A percentile compares a stretch with the other conserved stretches of the same genome.
These are phyloP conservation scores for Russula compacta DNA, from an alignment of 768 basidiomycete genomes.

Conservation along the genomic window DNA sequence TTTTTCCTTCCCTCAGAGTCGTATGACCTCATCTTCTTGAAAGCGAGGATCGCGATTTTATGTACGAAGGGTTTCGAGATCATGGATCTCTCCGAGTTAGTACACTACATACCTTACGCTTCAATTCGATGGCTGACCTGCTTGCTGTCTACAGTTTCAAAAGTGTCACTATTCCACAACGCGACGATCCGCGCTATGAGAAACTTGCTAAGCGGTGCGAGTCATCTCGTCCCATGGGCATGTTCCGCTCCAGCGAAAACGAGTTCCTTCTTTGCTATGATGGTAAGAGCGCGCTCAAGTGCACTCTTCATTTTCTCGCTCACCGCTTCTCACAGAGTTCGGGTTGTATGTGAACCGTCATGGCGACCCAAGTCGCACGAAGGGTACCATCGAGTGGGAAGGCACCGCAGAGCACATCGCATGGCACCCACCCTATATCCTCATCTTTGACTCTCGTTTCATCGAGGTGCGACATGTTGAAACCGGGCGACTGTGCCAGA, in stretches of 20 bases:
- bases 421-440: slow-evolving; percentile 80
- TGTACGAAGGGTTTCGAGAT: slow-evolving; percentile 95
- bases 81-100: slow-evolving; percentile 90
- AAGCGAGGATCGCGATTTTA: slow-evolving; percentile 86
- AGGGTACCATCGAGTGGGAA: slow-evolving; percentile 87
- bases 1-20: slow-evolving; percentile 92
- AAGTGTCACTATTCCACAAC: slow-evolving; percentile 81
- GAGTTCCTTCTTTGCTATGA: slow-evolving; percentile 88
- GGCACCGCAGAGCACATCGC: slow-evolving; percentile 83
- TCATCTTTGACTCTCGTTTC: slow-evolving; percentile 83
- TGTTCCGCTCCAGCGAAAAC: slow-evolving; percentile 81
- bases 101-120: slow-evolving; percentile 2
- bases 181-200: slow-evolving; percentile 58
- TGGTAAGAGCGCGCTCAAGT: slow-evolving; percentile 37
- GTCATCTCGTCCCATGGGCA: slow-evolving; percentile 73
- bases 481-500: slow-evolving; percentile 71
- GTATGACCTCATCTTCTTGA: slow-evolving; percentile 84
- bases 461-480: slow-evolving; percentile 84
- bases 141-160: slow-evolving; percentile 47
- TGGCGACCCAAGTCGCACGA: slow-evolving; percentile 69
- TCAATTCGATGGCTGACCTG: background rate
- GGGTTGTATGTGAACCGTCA: slow-evolving; percentile 89
- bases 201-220: slow-evolving; percentile 75
- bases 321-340: slow-evolving; percentile 47
- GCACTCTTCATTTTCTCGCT: background rate